Conservation (phyloP, 768 basidiomycete species). For the Coprinopsis cinerea region DNA sequence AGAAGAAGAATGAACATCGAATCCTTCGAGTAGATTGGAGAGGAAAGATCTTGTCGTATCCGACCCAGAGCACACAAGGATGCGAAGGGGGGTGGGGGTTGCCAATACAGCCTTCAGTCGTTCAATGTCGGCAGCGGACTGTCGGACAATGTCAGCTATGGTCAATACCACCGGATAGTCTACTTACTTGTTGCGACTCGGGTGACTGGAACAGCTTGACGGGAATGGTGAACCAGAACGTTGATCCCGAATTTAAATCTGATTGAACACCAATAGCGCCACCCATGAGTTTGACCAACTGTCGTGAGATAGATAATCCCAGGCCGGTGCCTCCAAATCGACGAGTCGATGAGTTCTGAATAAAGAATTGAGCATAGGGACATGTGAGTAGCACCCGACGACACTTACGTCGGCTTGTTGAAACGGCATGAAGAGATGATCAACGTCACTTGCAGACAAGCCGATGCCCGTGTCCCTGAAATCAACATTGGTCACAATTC, state of each 20-base stretch:
- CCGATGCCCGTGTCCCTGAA: slow-evolving; percentile 69
- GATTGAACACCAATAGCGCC: slow-evolving; percentile 69
- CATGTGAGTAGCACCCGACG: not conserved
- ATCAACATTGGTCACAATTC: not conserved
- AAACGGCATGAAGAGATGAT: slow-evolving; percentile 66
- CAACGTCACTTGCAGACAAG: slow-evolving; percentile 57
- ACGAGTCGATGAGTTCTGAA: slow-evolving; percentile 62
- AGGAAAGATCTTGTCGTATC: slow-evolving; percentile 52
- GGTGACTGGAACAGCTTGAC: slow-evolving; percentile 50
- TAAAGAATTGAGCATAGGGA: not conserved
- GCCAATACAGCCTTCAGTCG: slow-evolving; percentile 41
- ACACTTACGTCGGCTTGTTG: slow-evolving; percentile 59
- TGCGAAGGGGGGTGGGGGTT: slow-evolving; percentile 37
- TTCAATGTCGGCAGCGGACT: slow-evolving; percentile 45
- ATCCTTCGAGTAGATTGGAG: slow-evolving; percentile 49
- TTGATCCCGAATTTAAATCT: slow-evolving; percentile 56
- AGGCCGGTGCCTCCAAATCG: slow-evolving; percentile 76
- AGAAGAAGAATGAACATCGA: slow-evolving; percentile 38
- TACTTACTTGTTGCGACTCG: slow-evolving; percentile 50
- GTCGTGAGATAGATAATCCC: slow-evolving; percentile 68
- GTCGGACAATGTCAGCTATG: slow-evolving; percentile 1
- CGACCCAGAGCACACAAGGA: slow-evolving; percentile 57
- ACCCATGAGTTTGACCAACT: slow-evolving; percentile 71
- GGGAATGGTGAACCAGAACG: slow-evolving; percentile 72
- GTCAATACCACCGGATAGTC: not conserved